These are phyloP conservation scores for Xylariales sp. DNA, from an alignment of 2,329 filamentous ascomycete genomes.

Conservation along the genomic window DNA sequence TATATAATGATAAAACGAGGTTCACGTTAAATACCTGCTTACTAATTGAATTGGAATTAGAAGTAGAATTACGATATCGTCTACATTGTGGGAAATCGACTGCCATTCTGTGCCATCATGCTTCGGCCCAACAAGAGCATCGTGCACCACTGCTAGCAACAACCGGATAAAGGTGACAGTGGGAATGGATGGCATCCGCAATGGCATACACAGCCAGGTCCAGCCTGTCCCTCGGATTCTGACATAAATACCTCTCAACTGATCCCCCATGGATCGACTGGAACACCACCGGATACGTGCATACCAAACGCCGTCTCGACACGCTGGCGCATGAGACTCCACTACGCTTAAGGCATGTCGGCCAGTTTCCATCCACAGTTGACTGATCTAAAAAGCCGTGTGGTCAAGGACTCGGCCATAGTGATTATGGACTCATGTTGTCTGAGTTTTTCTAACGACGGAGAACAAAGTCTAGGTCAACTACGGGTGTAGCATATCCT, in stretches of 20 bases:
- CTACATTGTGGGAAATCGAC: too few relatives aligned
- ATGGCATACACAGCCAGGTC: conserved; percentile 2
- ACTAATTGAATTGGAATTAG: too few relatives aligned
- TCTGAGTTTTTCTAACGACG: too few relatives aligned
- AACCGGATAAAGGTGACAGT: background rate
- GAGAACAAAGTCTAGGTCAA: too few relatives aligned
- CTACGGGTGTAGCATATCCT: too few relatives aligned
- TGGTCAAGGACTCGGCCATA: too few relatives aligned
- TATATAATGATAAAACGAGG: too few relatives aligned
- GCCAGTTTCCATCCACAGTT: background rate
- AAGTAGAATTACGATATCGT: too few relatives aligned
- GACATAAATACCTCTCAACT: background rate
- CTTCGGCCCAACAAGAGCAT: too few relatives aligned
- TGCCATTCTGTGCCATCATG: too few relatives aligned
- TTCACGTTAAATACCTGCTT: too few relatives aligned
- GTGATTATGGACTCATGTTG: too few relatives aligned
- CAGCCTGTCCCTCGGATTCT: background rate
- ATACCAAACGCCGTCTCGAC: conserved; percentile 1
- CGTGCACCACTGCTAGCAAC: background rate
- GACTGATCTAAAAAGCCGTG: background rate
- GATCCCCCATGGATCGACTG: background rate
- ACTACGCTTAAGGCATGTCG: conserved; percentile 2
- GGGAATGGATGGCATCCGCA: background rate
- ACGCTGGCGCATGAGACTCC: conserved; percentile 3
- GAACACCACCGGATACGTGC: background rate